Evolutionary conservation across 306 rosid genomes (phyloP), one percentile per base, ranked within the genome.

Genomic region (Sphenostylis stenocarpa): DNA sequence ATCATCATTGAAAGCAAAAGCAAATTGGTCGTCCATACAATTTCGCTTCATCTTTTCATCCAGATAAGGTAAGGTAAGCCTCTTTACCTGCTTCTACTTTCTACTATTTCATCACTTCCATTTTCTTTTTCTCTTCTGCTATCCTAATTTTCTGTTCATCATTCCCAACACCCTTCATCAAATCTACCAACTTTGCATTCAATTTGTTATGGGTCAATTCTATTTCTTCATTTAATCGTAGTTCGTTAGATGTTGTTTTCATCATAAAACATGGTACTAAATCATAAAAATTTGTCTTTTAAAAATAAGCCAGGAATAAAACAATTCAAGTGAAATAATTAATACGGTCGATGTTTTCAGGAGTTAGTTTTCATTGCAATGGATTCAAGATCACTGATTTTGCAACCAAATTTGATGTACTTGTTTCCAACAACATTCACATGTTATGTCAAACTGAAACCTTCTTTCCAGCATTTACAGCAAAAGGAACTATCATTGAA

Each of bases 341-440:
- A 34, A 17, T 36, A 9, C 4, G 62, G n/a, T 47, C 47, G 81
- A 68, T 77, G 39, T 74, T 67, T 43, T 74, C 28, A 45, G 78
- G 71, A 73, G 39, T 34, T 19, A 34, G 39, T 73, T 62, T 74
- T 23, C 17, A 55, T 24, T 71, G 43, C 33, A 75, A 87, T 87
- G 91, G 84, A 66, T 56, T 83, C 78, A 14, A 83, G 63, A 77
- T 23, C 85, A 66, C 77, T 80, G 60, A 63, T 77, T 38, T 44
- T 80, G 49, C 84, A 80, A 66, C 81, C 82, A 4, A 84, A 77
- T 77, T 3, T 66, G 47, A 74, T 82, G 39, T 38, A 68, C 45
- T 64, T 70, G 67, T 67, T 70, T 80, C 87, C 88, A 85, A 72
- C 88, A 85, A 72, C 80, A 63, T 53, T 74, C 72, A 83, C 61